Evolutionary conservation across 192 early-diverging fungal species (phyloP).

Genomic region (Pilobolus umbonatus): DNA sequence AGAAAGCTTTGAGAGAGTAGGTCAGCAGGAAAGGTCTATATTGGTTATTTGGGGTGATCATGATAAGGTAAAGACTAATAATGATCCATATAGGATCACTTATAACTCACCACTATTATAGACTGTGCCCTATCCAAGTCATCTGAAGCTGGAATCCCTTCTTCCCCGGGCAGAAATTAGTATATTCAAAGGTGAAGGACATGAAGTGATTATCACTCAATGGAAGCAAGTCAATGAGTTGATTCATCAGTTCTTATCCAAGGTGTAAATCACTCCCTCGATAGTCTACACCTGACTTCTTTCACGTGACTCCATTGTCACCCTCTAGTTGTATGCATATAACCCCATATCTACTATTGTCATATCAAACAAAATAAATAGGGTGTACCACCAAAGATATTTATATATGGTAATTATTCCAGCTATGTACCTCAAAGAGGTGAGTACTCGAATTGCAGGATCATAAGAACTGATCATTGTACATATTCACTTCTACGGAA

Average conservation of each 20-base stretch:
- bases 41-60: conserved; percentile 33
- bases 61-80: conserved; percentile 20
- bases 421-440: too few species aligned
- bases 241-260: conserved; percentile 13
- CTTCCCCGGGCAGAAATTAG: conserved; percentile 21
- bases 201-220: conserved; percentile 30
- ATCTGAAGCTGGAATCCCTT: conserved; percentile 5
- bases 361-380: too few species aligned
- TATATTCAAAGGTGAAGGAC: conserved; percentile 20
- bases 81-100: neutral
- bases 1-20: conserved; percentile 22
- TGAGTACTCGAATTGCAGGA: too few species aligned
- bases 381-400: too few species aligned
- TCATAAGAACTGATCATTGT: too few species aligned
- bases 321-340: too few species aligned
- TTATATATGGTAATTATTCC: too few species aligned
- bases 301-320: too few species aligned
- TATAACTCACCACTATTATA: neutral
- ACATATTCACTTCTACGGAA: too few species aligned
- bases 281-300: too few species aligned
- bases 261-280: too few species aligned
- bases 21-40: conserved; percentile 18
- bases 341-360: too few species aligned
- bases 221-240: conserved; percentile 7
- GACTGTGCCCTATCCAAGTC: conserved; percentile 28